Base-by-base conservation (phyloP, 805 yeast species). In the Candida takata region DNA sequence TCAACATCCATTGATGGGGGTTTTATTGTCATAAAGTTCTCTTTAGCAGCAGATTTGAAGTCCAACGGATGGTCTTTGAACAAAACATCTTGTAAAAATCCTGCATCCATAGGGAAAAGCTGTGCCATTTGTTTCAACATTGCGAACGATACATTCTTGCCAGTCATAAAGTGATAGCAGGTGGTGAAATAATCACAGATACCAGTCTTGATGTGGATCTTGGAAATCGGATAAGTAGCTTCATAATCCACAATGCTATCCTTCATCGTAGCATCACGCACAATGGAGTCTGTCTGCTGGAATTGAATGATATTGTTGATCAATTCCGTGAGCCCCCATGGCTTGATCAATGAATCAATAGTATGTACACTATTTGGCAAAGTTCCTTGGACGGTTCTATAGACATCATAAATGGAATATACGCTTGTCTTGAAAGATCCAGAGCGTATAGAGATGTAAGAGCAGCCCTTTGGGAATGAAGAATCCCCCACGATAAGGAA, bases 401-500 rank as follows among this genome's bases (percentile, higher is more conserved):
- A 34, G 3, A 42, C 27, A 10, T 38, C 41, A 11, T 37, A 7
- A 18, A 38, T 34, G 14, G 38, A 6, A 17, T 33, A 34, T 12
- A 38, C 35, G 12, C 31, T 34, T 11, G 43, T 27, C 6, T 21
- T 26, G 20, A 33, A 37, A 4, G 37, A 24, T 13, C 35, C 36
- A 8, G 31, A 24, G 4, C 27, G 26, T 7, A 37, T 12, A 2
- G 42, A 42, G 34, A 43, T 27, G 26, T 41, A 44, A 11, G 40
- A 29, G 6, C 14, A n/a, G 3, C 49, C 49, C 20, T 28, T 15
- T 23, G 16, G 26, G 25, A 26, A 37, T 4, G 37, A 10, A 4
- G 14, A 14, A 24, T 44, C 46, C 18, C 29, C 15, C 10, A 44
- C 41, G 7, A 36, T 26, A 11, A 44, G 32, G 34, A 42, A 42